Conservation (phyloP, 78 protist species). For the Tieghemostelium lacteum region DNA sequence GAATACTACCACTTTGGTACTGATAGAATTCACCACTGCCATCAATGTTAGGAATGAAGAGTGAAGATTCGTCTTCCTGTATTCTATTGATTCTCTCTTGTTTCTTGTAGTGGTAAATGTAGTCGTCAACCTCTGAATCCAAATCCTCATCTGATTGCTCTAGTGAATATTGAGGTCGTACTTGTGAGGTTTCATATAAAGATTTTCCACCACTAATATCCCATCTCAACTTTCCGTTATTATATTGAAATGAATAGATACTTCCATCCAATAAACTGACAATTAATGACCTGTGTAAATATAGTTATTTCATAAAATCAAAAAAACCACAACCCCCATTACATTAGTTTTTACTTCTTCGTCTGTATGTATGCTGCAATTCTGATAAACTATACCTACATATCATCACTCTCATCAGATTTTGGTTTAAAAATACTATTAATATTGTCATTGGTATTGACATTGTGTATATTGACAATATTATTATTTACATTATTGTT, state of each 20-base stretch:
- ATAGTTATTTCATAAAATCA: not conserved
- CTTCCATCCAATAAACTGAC: conserved; percentile 54
- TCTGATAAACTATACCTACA: not conserved
- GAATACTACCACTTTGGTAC: not conserved
- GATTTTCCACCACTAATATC: conserved; percentile 13
- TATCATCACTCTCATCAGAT: not conserved
- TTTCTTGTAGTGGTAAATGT: not conserved
- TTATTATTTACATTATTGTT: too few species aligned
- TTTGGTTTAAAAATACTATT: not conserved
- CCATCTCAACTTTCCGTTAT: conserved; percentile 33
- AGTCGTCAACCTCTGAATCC: not conserved
- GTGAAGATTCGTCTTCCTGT: not conserved
- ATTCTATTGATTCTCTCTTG: not conserved
- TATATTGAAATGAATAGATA: conserved; percentile 49
- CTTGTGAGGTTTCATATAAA: conserved; percentile 41
- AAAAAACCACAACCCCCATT: not conserved
- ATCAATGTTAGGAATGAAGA: conserved; percentile 39
- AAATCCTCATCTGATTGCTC: not conserved
- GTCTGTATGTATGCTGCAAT: too few species aligned
- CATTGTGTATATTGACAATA: not conserved
- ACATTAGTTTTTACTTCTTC: not conserved
- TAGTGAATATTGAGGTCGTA: not conserved
- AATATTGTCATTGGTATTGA: too few species aligned
- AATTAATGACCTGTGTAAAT: not conserved
- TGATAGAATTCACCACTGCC: conserved; percentile 56